Percentiles rank a stretch among this genome's conserved stretches.
phyloP scores from a whole-genome alignment of 148 eudicot genomes.

The Suaeda aralocaspica region DNA sequence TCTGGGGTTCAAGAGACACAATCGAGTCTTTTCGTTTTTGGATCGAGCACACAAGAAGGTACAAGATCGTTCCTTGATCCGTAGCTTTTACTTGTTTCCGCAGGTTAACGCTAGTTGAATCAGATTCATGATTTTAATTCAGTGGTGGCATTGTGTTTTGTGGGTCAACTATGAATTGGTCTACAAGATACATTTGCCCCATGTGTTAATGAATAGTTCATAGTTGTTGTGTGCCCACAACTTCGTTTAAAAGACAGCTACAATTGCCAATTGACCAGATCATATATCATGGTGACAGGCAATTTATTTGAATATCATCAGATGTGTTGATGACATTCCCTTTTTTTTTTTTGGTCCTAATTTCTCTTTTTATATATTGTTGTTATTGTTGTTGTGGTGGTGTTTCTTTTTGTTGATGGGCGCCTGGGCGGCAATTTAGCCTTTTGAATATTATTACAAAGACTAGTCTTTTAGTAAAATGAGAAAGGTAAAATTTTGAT shows the following conservation, averaged over 20 bases:
- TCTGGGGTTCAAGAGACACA: slow-evolving; percentile 56
- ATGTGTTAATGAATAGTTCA: background rate
- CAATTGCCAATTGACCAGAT: slow-evolving; percentile 3
- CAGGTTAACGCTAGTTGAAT: background rate
- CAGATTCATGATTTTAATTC: background rate
- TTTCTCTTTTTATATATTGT: background rate
- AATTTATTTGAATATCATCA: slow-evolving; percentile 1
- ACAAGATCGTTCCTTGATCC: slow-evolving; percentile 52
- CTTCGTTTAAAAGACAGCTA: slow-evolving; percentile 5
- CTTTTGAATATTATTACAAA: background rate
- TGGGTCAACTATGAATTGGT: slow-evolving; percentile 2
- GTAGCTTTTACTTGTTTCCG: background rate
- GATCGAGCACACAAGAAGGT: slow-evolving; percentile 53
- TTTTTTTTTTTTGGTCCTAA: background rate
- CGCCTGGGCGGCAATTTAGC: background rate
- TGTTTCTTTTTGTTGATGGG: too few species aligned
- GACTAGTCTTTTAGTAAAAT: background rate
- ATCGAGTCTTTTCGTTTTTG: slow-evolving; percentile 48
- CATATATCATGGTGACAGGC: background rate
- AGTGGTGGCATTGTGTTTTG: background rate
- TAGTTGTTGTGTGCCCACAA: slow-evolving; percentile 1
- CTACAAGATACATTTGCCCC: background rate
- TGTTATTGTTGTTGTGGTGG: too few species aligned
- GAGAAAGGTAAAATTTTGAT: background rate
- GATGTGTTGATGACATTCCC: background rate